Percentiles rank a stretch among this genome's conserved stretches.
These are phyloP conservation scores for Aspergillus costaricaensis DNA, from an alignment of 2,329 filamentous ascomycete species.

Conservation along the genomic window DNA sequence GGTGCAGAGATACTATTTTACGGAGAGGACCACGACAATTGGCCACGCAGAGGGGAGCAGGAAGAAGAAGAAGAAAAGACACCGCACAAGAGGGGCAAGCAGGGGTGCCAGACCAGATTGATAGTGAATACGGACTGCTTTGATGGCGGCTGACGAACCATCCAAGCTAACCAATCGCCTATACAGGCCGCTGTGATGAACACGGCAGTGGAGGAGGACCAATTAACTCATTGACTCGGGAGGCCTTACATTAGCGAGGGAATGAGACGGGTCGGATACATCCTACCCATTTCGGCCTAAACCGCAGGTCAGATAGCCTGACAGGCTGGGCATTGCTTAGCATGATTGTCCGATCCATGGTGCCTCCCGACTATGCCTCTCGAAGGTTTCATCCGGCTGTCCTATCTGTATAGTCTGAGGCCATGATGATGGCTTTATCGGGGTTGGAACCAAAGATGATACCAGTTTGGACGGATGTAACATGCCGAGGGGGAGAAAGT, in stretches of 20 bases:
- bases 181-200: background rate
- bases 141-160: background rate
- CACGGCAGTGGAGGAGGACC: background rate
- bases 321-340: constrained; percentile 45
- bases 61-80: constrained; percentile 1
- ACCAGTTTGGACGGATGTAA: background rate
- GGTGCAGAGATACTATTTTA: background rate
- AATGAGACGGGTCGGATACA: background rate
- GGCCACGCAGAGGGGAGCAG: background rate
- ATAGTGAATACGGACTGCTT: background rate
- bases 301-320: constrained; percentile 48
- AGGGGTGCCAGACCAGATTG: background rate
- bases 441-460: background rate
- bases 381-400: background rate
- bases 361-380: background rate
- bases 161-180: background rate
- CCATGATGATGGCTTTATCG: background rate
- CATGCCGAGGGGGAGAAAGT: background rate
- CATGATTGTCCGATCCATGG: background rate
- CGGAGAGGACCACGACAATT: background rate
- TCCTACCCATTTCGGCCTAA: constrained; percentile 20
- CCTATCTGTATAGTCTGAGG: background rate
- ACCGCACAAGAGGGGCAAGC: constrained; percentile 12
- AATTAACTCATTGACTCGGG: background rate
- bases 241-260: background rate